These are phyloP conservation scores for Lentinula guzmanii DNA, from an alignment of 768 basidiomycete species.

Conservation along the genomic window DNA sequence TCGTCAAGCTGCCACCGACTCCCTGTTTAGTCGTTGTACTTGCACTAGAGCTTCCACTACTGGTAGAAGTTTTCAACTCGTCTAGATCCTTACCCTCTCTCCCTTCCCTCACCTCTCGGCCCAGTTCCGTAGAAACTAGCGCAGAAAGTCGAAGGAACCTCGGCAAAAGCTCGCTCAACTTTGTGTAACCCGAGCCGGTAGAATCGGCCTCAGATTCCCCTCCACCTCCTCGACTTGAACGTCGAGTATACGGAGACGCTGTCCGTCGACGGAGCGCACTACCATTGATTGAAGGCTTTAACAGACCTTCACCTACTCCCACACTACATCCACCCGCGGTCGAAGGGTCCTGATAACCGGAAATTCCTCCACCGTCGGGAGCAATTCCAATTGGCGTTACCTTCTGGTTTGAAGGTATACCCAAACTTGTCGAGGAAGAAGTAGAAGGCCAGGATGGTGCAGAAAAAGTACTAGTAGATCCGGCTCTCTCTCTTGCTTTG, in stretches of 20 bases:
- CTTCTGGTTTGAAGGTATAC: not conserved
- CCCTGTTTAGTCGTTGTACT: not conserved
- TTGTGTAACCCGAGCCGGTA: slow-evolving; percentile 53
- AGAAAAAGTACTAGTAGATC: not conserved
- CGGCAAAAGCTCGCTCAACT: slow-evolving; percentile 58
- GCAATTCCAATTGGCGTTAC: slow-evolving; percentile 17
- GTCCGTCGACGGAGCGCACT: slow-evolving; percentile 52
- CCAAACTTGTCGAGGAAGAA: not conserved
- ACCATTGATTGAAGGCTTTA: slow-evolving; percentile 48
- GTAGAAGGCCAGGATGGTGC: slow-evolving; percentile 3
- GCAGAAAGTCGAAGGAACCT: slow-evolving; percentile 76
- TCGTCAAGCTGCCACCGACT: slow-evolving; percentile 15
- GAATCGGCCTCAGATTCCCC: slow-evolving; percentile 9
- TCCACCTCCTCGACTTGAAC: slow-evolving; percentile 16
- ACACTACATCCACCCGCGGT: not conserved
- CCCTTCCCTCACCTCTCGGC: slow-evolving; percentile 59
- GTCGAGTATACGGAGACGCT: slow-evolving; percentile 8
- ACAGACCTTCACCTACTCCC: slow-evolving; percentile 67
- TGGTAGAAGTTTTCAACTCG: not conserved
- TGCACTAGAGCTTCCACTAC: not conserved
- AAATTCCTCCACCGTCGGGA: slow-evolving; percentile 44
- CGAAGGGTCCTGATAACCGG: slow-evolving; percentile 71
- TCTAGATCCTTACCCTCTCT: slow-evolving; percentile 26
- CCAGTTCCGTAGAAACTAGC: slow-evolving; percentile 71
- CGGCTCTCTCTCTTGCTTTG: slow-evolving; percentile 1